A percentile compares a stretch with the other conserved stretches of the same genome.
phyloP scores from a whole-genome alignment of 345 rosid genomes.

The Moricandia moricandioides region DNA sequence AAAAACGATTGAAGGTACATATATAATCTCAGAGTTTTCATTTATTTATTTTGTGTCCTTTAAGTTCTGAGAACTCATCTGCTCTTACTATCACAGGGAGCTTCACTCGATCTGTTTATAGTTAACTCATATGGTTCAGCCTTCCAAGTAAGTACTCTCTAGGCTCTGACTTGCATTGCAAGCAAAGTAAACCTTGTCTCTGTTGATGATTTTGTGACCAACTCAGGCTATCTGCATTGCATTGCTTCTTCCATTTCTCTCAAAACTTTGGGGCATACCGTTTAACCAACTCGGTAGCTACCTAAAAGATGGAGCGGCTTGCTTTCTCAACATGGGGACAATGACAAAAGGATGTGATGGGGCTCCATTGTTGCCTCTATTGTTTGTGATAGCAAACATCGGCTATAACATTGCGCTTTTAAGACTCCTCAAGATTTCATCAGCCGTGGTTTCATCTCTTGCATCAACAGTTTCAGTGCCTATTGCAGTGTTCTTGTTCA shows the following conservation, averaged over 20 bases:
- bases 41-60: not conserved
- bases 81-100: conserved; percentile 54
- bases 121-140: conserved; percentile 89
- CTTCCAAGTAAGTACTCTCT: conserved; percentile 60
- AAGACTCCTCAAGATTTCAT: conserved; percentile 88
- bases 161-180: not conserved
- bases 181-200: conserved; percentile 19
- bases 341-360: conserved; percentile 81
- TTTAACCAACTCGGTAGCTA: conserved; percentile 79
- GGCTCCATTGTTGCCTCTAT: conserved; percentile 77
- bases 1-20: conserved; percentile 58
- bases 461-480: conserved; percentile 97
- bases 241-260: conserved; percentile 82
- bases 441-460: conserved; percentile 84
- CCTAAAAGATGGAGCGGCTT: conserved; percentile 84
- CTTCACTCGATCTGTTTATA: conserved; percentile 82
- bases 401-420: conserved; percentile 83
- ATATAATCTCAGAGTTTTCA: not conserved
- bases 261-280: conserved; percentile 94
- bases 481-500: conserved; percentile 65
- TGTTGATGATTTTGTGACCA: conserved; percentile 54
- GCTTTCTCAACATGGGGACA: conserved; percentile 75
- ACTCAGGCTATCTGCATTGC: conserved; percentile 65
- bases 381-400: conserved; percentile 81
- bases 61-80: conserved; percentile 1